These are phyloP conservation scores for Zizania palustris DNA, from an alignment of 202 grass and related monocot species.

Conservation along the genomic window DNA sequence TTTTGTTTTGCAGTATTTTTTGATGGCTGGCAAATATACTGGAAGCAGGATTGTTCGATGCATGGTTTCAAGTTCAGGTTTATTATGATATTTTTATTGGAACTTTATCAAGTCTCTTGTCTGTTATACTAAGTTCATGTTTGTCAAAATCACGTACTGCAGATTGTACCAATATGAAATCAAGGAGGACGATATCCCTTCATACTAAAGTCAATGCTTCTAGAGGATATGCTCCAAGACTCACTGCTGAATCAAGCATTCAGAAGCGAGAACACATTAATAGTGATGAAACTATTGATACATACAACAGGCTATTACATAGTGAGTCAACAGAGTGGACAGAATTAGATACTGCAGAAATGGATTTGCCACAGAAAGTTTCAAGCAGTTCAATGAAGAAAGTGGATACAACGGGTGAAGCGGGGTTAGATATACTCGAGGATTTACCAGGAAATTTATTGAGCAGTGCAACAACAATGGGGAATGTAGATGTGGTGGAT, in stretches of 20 bases:
- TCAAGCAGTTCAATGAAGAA: slow-evolving; percentile 22
- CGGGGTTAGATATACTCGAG: slow-evolving; percentile 11
- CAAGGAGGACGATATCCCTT: slow-evolving; percentile 40
- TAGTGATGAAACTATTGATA: slow-evolving; percentile 37
- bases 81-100: slow-evolving; percentile 21
- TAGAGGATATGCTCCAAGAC: slow-evolving; percentile 46
- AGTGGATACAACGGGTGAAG: slow-evolving; percentile 1
- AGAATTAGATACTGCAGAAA: slow-evolving; percentile 35
- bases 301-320: slow-evolving; percentile 16
- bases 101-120: slow-evolving; percentile 5
- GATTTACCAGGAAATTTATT: neutral
- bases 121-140: slow-evolving; percentile 8
- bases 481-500: neutral
- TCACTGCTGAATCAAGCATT: slow-evolving; percentile 37
- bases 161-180: slow-evolving; percentile 61
- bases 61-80: slow-evolving; percentile 61
- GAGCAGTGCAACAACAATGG: neutral
- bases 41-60: slow-evolving; percentile 47
- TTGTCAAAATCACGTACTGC: slow-evolving; percentile 36
- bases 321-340: slow-evolving; percentile 40
- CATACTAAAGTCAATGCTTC: slow-evolving; percentile 50
- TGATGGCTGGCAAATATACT: slow-evolving; percentile 40
- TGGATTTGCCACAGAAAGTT: slow-evolving; percentile 18
- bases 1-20: slow-evolving; percentile 47
- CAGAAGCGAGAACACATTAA: slow-evolving; percentile 41